Evolutionary conservation across 257 asterid genomes (phyloP).

Genomic region (Salvia hispanica): DNA sequence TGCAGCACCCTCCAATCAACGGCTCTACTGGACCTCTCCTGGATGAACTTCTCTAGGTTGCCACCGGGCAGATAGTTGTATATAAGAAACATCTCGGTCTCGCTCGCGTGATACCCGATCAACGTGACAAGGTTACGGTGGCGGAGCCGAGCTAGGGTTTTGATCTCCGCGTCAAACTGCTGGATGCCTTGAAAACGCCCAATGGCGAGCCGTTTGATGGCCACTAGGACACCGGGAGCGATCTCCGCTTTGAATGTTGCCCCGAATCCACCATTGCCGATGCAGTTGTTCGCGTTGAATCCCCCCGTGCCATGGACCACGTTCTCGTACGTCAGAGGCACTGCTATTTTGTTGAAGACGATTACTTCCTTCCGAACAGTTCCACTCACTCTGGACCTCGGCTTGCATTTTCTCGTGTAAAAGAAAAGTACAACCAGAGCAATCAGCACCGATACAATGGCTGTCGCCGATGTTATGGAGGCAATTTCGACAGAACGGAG

Average conservation of each 20-base stretch:
- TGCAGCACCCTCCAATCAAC: conserved; percentile 89
- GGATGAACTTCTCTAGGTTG: conserved; percentile 78
- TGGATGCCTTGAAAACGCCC: conserved; percentile 75
- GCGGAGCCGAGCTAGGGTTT: conserved; percentile 77
- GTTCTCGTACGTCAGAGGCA: conserved; percentile 73
- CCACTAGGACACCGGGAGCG: conserved; percentile 83
- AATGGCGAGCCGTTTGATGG: conserved; percentile 78
- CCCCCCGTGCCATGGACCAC: conserved; percentile 82
- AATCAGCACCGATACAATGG: conserved; percentile 74
- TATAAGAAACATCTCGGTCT: conserved; percentile 84
- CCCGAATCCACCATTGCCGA: conserved; percentile 92
- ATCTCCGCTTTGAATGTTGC: conserved; percentile 95
- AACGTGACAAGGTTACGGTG: conserved; percentile 85
- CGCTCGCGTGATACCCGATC: conserved; percentile 89
- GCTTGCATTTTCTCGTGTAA: conserved; percentile 77
- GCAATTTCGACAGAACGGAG: conserved; percentile 75
- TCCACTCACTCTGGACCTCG: conserved; percentile 82
- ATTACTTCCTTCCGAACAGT: conserved; percentile 81
- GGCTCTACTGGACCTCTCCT: conserved; percentile 71
- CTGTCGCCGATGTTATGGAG: conserved; percentile 76
- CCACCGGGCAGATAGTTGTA: conserved; percentile 84
- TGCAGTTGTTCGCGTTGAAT: conserved; percentile 88
- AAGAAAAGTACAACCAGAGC: conserved; percentile 70
- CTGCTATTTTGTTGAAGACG: conserved; percentile 71
- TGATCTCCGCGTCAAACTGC: conserved; percentile 83